Percentiles rank a stretch among this genome's conserved stretches.
These are phyloP conservation scores for Lactarius vividus DNA, from an alignment of 768 basidiomycete species.

Conservation along the genomic window DNA sequence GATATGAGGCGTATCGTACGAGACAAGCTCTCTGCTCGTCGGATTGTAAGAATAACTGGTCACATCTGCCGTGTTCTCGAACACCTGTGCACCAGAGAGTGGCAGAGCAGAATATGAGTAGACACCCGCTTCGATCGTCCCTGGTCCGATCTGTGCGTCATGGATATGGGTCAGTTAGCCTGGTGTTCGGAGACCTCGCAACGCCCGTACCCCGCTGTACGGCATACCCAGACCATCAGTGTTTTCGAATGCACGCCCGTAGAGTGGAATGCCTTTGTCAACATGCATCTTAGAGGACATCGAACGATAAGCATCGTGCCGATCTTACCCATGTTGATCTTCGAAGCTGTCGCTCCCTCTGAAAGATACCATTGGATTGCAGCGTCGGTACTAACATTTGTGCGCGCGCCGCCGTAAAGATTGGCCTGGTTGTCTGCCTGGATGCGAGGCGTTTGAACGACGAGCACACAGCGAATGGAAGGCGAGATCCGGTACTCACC, in stretches of 20 bases:
- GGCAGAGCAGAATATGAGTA: conserved; percentile 79
- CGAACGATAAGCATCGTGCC: neutral
- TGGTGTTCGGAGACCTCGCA: neutral
- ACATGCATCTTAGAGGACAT: neutral
- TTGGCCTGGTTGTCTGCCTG: conserved; percentile 60
- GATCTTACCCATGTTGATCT: conserved; percentile 60
- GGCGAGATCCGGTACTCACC: conserved; percentile 29
- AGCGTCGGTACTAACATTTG: conserved; percentile 62
- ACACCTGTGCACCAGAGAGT: conserved; percentile 46
- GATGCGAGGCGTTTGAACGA: neutral
- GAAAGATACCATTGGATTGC: conserved; percentile 60
- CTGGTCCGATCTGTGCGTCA: conserved; percentile 61
- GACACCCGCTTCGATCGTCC: conserved; percentile 65
- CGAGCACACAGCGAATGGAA: conserved; percentile 8
- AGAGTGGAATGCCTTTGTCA: conserved; percentile 66
- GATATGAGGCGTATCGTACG: conserved; percentile 74
- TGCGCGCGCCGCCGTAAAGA: conserved; percentile 61
- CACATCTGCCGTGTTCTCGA: conserved; percentile 67
- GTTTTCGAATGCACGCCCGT: conserved; percentile 73
- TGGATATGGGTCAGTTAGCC: neutral
- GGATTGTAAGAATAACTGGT: conserved; percentile 77
- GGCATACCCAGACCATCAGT: conserved; percentile 65
- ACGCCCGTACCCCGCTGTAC: conserved; percentile 56
- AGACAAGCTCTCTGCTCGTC: conserved; percentile 62
- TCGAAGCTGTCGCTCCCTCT: conserved; percentile 59